These are phyloP conservation scores for Taphrina pruni DNA, from an alignment of 1,139 yeast genomes.

Conservation along the genomic window DNA sequence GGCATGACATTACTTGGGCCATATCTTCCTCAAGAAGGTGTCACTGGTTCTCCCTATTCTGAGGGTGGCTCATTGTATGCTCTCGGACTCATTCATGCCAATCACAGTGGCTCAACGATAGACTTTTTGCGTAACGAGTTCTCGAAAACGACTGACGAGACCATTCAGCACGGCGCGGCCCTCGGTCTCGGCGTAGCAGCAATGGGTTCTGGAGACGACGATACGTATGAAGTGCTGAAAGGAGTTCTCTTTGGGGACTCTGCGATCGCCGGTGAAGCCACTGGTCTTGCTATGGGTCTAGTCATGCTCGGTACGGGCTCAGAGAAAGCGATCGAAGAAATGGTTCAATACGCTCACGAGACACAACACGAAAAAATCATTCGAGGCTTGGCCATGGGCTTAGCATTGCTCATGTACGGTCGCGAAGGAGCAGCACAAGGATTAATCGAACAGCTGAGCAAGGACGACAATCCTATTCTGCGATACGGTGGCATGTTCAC, in stretches of 20 bases:
- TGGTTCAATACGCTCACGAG: slow-evolving; percentile 91
- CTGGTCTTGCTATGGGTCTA: slow-evolving; percentile 95
- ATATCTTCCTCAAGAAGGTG: slow-evolving; percentile 68
- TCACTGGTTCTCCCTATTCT: slow-evolving; percentile 68
- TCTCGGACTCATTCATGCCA: slow-evolving; percentile 91
- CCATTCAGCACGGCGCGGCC: slow-evolving; percentile 92
- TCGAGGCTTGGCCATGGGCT: slow-evolving; percentile 87
- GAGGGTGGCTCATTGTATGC: slow-evolving; percentile 97
- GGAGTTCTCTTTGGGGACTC: slow-evolving; percentile 87
- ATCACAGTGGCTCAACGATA: slow-evolving; percentile 88
- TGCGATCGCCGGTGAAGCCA: slow-evolving; percentile 95
- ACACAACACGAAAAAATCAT: slow-evolving; percentile 95
- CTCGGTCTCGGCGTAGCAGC: slow-evolving; percentile 97
- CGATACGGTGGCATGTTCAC: slow-evolving; percentile 97
- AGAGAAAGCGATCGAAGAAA: slow-evolving; percentile 72
- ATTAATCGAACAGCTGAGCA: slow-evolving; percentile 69
- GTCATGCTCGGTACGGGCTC: slow-evolving; percentile 94
- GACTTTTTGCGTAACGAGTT: slow-evolving; percentile 73
- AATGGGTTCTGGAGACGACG: slow-evolving; percentile 82
- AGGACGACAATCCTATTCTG: slow-evolving; percentile 79
- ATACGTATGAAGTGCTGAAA: slow-evolving; percentile 80
- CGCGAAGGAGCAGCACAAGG: slow-evolving; percentile 81
- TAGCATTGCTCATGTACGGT: slow-evolving; percentile 85
- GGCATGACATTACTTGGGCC: slow-evolving; percentile 89
- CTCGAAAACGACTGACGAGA: slow-evolving; percentile 59